Evolutionary conservation across 1,284 basidiomycete species (phyloP).

Genomic region (Fomitopsis pinicola): DNA sequence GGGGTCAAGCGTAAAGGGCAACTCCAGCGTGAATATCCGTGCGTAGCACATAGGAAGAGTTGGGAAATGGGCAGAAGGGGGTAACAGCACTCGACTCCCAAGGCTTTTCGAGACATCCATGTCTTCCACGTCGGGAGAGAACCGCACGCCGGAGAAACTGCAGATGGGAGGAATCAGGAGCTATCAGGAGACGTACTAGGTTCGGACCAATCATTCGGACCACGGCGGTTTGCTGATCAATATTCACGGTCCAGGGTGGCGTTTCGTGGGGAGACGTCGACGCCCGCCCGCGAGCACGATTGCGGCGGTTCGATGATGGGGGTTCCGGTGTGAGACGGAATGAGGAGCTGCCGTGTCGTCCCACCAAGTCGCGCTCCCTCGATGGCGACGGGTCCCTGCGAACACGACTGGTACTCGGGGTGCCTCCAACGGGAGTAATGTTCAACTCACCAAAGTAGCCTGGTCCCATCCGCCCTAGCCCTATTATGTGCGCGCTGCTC

Average conservation of each 20-base stretch:
- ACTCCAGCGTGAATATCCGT: conserved; percentile 54
- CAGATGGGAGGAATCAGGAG: conserved; percentile 55
- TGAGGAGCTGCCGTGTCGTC: conserved; percentile 10
- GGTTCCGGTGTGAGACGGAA: conserved; percentile 11
- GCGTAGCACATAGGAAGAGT: conserved; percentile 44
- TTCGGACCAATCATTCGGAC: conserved; percentile 45
- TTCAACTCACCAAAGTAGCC: conserved; percentile 33
- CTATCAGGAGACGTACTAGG: no score
- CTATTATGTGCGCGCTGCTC: conserved; percentile 10
- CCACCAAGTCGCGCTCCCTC: conserved; percentile 3
- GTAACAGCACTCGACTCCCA: conserved; percentile 44
- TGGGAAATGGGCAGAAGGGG: conserved; percentile 38
- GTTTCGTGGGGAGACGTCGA: conserved; percentile 10
- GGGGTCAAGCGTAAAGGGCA: conserved; percentile 31
- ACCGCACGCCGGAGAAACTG: conserved; percentile 35
- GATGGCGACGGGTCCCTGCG: conserved; percentile 18
- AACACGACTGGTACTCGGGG: conserved; percentile 4
- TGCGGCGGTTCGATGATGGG: conserved; percentile 14
- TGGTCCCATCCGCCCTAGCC: conserved; percentile 44
- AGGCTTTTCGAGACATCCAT: conserved; percentile 44
- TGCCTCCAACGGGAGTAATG: conserved; percentile 12
- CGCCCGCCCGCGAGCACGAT: conserved; percentile 15
- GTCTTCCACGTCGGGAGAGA: conserved; percentile 49
- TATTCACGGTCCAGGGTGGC: conserved; percentile 13
- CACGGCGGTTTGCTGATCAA: conserved; percentile 30